A percentile compares a stretch with the other conserved stretches of the same genome.
phyloP scores from a whole-genome alignment of 345 rosid genomes.

The Cardamine chenopodiifolia region DNA sequence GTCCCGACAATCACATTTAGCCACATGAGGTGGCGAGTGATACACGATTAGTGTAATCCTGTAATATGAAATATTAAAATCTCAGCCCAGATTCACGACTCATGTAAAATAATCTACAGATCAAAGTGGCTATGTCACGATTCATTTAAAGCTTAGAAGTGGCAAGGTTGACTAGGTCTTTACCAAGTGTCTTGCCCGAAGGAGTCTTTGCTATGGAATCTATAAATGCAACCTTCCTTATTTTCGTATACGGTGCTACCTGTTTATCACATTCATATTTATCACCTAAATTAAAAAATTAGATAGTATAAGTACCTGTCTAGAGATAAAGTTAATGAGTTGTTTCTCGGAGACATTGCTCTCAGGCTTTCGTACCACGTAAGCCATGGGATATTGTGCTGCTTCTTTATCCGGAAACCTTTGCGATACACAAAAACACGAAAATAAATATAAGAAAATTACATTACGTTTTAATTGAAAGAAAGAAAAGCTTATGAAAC shows the following conservation, averaged over 20 bases:
- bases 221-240: constrained; percentile 48
- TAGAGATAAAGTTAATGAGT: constrained; percentile 65
- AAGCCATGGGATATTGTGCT: constrained; percentile 86
- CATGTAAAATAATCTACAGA: neutral
- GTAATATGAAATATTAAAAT: too few species aligned
- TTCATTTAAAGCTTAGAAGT: constrained; percentile 63
- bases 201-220: constrained; percentile 73
- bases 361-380: constrained; percentile 59
- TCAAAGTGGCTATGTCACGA: neutral
- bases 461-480: constrained; percentile 27
- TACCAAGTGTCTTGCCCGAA: constrained; percentile 84
- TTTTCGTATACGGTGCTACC: constrained; percentile 88
- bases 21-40: too few species aligned
- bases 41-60: too few species aligned
- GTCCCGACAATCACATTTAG: too few species aligned
- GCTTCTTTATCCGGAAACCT: constrained; percentile 81
- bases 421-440: neutral
- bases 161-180: constrained; percentile 67
- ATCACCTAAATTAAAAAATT: neutral
- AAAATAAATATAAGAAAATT: neutral
- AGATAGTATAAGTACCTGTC: constrained; percentile 52
- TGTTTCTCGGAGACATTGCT: constrained; percentile 46
- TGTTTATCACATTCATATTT: constrained; percentile 17
- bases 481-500: too few species aligned
- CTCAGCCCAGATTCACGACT: too few species aligned